phyloP scores from a whole-genome alignment of 495 filamentous ascomycete species.

The Cenococcum geophilum region DNA sequence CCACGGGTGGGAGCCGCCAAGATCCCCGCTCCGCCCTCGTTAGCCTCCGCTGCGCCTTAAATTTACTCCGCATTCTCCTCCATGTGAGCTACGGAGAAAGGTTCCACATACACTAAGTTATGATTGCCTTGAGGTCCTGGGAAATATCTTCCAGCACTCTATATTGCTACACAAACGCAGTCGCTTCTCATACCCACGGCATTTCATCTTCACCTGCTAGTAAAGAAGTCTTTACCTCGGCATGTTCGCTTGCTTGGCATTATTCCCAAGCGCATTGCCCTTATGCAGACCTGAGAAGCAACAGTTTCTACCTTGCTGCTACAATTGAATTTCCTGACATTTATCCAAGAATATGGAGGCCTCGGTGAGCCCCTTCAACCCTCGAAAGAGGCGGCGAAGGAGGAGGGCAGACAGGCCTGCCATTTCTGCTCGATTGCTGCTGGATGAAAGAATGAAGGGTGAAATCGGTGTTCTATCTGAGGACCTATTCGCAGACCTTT shows the following conservation, averaged over 20 bases:
- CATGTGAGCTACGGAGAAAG: background rate
- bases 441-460: slow-evolving; percentile 80
- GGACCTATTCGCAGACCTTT: slow-evolving; percentile 76
- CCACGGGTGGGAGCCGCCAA: background rate
- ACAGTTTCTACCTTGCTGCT: background rate
- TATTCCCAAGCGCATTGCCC: background rate
- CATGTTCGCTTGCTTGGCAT: background rate
- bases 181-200: no score
- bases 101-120: background rate
- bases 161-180: no score
- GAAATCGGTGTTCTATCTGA: slow-evolving; percentile 82
- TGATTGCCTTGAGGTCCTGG: background rate
- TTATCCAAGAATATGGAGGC: slow-evolving; percentile 15
- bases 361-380: slow-evolving; percentile 16
- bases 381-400: slow-evolving; percentile 46
- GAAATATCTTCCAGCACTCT: no score
- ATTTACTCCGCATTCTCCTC: background rate
- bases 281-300: background rate
- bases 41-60: background rate
- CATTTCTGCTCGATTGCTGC: slow-evolving; percentile 55
- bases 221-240: background rate
- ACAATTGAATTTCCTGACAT: slow-evolving; percentile 10
- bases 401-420: slow-evolving; percentile 49
- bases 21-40: background rate
- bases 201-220: background rate